Evolutionary conservation across 2,329 filamentous ascomycete genomes (phyloP).

Genomic region (Calonectria hawksworthii): DNA sequence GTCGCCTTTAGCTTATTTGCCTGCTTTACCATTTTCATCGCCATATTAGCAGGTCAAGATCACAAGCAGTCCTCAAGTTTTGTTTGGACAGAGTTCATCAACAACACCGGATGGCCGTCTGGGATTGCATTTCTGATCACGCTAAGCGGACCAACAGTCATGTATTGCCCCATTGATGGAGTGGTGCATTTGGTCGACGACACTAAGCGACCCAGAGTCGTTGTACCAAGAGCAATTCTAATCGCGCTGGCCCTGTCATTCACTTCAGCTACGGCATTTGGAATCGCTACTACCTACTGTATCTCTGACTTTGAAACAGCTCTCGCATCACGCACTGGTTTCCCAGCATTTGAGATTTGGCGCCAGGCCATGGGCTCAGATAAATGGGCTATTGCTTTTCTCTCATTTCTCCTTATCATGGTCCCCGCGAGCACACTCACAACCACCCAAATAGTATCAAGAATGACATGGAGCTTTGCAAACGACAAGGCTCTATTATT

Average conservation of each 20-base stretch:
- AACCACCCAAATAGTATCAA: not conserved
- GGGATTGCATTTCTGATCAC: constrained; percentile 2
- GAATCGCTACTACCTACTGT: not conserved
- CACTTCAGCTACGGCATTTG: not conserved
- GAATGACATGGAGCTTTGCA: constrained; percentile 15
- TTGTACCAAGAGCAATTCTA: constrained; percentile 1
- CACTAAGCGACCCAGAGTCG: not conserved
- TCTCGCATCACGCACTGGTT: not conserved
- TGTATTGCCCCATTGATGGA: constrained; percentile 12
- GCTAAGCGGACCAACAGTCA: constrained; percentile 1
- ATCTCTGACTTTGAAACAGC: constrained; percentile 5
- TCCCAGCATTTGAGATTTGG: constrained; percentile 9
- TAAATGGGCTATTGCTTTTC: not conserved
- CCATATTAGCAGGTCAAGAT: constrained; percentile 3
- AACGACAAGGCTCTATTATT: constrained; percentile 1
- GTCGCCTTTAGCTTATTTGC: constrained; percentile 2
- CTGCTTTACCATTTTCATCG: not conserved
- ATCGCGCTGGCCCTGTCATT: not conserved
- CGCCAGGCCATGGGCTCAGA: constrained; percentile 5
- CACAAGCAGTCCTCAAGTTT: not conserved
- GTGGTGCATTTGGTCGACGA: not conserved
- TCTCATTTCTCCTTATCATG: not conserved
- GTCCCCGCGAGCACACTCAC: not conserved
- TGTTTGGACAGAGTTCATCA: not conserved
- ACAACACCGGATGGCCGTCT: constrained; percentile 4